These are phyloP conservation scores for Hyphodiscus hymeniophilus DNA, from an alignment of 495 filamentous ascomycete species.

Conservation along the genomic window DNA sequence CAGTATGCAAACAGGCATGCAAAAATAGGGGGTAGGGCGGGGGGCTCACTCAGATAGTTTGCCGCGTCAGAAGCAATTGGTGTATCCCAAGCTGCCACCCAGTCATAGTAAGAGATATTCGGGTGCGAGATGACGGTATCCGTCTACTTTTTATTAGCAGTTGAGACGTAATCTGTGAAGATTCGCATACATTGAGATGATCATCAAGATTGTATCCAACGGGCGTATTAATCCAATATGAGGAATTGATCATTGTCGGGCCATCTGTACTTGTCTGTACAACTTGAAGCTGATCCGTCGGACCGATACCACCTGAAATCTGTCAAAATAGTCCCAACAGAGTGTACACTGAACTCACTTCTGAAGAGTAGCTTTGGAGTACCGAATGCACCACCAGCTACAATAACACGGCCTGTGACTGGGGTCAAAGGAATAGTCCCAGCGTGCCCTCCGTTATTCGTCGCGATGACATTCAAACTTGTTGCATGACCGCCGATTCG, in stretches of 20 bases:
- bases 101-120: constrained; percentile 16
- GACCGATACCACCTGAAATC: constrained; percentile 47
- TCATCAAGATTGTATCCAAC: constrained; percentile 69
- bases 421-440: constrained; percentile 53
- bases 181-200: constrained; percentile 45
- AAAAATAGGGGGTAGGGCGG: no score
- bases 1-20: neutral
- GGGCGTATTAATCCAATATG: constrained; percentile 61
- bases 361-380: constrained; percentile 64
- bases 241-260: constrained; percentile 40
- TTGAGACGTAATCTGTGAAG: neutral
- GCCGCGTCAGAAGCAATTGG: constrained; percentile 37
- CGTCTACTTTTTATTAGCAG: constrained; percentile 29
- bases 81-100: constrained; percentile 18
- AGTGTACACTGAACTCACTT: constrained; percentile 19
- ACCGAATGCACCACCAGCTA: constrained; percentile 64
- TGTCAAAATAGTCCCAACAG: neutral
- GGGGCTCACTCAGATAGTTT: constrained; percentile 31
- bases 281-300: constrained; percentile 51
- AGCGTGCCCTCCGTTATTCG: constrained; percentile 42
- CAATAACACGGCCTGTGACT: constrained; percentile 54
- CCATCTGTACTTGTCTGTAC: constrained; percentile 42
- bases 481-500: constrained; percentile 52
- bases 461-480: constrained; percentile 59
- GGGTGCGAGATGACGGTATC: constrained; percentile 56